These are phyloP conservation scores for Saprolegnia diclina DNA, from an alignment of 352 stramenopile genomes.

Conservation along the genomic window DNA sequence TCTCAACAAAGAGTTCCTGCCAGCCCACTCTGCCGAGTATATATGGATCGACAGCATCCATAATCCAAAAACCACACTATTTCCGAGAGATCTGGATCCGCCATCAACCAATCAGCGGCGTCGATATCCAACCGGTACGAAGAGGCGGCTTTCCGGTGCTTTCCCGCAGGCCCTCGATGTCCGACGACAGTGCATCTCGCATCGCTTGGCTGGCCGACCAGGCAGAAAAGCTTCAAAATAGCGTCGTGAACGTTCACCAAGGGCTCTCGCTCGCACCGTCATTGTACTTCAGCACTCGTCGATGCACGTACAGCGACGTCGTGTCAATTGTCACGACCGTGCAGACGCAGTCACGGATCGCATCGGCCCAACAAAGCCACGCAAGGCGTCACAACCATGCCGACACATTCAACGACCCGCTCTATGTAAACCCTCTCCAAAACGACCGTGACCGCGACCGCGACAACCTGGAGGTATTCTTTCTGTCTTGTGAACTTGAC, in stretches of 20 bases:
- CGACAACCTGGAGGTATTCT: conserved; percentile 15
- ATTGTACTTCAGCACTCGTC: conserved; percentile 66
- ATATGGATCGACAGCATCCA: too few relatives aligned
- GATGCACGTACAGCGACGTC: conserved; percentile 69
- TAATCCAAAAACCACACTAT: too few relatives aligned
- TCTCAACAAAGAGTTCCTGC: too few relatives aligned
- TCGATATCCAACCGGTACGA: background rate
- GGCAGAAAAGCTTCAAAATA: conserved; percentile 37
- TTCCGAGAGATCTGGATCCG: background rate
- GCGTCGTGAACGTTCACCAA: conserved; percentile 56
- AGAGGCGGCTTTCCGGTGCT: background rate
- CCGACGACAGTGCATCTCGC: background rate
- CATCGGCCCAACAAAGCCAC: background rate
- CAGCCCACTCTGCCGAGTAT: too few relatives aligned
- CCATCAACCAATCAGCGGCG: background rate
- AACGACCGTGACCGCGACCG: conserved; percentile 27
- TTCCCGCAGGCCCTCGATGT: background rate
- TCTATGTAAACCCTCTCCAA: conserved; percentile 31
- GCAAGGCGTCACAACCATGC: background rate
- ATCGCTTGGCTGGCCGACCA: conserved; percentile 22
- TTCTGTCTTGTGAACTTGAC: background rate
- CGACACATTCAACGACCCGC: conserved; percentile 19
- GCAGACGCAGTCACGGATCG: background rate
- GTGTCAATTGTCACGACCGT: conserved; percentile 60
- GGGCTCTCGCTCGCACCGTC: conserved; percentile 44